Conservation (phyloP, 306 rosid genomes). For the Alnus rubra region DNA sequence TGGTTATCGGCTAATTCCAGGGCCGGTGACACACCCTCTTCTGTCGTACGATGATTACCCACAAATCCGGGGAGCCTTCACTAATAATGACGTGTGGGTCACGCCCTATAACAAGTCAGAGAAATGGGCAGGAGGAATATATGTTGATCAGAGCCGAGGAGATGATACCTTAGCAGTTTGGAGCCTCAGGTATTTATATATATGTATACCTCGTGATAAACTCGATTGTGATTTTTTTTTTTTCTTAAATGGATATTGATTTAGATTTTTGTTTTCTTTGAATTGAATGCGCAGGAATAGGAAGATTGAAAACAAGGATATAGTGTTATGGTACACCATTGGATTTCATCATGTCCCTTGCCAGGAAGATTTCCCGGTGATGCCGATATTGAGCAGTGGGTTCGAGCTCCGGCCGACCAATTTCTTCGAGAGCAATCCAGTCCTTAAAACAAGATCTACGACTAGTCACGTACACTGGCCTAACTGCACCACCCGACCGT, state of each 20-base stretch:
- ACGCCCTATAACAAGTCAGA: slow-evolving; percentile 60
- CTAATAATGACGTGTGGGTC: slow-evolving; percentile 48
- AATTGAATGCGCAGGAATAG: slow-evolving; percentile 36
- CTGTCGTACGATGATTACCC: slow-evolving; percentile 52
- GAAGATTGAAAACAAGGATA: slow-evolving; percentile 43
- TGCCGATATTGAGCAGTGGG: slow-evolving; percentile 57
- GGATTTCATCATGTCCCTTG: slow-evolving; percentile 70
- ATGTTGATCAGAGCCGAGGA: slow-evolving; percentile 47
- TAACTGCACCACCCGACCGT: slow-evolving; percentile 13
- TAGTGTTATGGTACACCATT: slow-evolving; percentile 58
- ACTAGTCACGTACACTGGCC: slow-evolving; percentile 15
- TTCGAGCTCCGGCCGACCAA: slow-evolving; percentile 70
- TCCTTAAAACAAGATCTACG: slow-evolving; percentile 45
- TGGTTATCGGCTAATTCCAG: slow-evolving; percentile 54
- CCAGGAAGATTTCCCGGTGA: slow-evolving; percentile 65
- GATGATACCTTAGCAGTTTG: slow-evolving; percentile 52
- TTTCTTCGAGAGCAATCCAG: slow-evolving; percentile 70
- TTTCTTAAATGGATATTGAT: neutral
- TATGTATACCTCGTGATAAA: too few relatives aligned
- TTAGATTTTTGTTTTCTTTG: too few relatives aligned
- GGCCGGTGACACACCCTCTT: slow-evolving; percentile 32
- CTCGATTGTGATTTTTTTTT: too few relatives aligned
- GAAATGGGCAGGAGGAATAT: slow-evolving; percentile 51
- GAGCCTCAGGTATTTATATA: slow-evolving; percentile 27
- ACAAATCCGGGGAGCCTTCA: slow-evolving; percentile 55